Base-by-base conservation (phyloP, 768 basidiomycete species). In the Kwoniella bestiolae region DNA sequence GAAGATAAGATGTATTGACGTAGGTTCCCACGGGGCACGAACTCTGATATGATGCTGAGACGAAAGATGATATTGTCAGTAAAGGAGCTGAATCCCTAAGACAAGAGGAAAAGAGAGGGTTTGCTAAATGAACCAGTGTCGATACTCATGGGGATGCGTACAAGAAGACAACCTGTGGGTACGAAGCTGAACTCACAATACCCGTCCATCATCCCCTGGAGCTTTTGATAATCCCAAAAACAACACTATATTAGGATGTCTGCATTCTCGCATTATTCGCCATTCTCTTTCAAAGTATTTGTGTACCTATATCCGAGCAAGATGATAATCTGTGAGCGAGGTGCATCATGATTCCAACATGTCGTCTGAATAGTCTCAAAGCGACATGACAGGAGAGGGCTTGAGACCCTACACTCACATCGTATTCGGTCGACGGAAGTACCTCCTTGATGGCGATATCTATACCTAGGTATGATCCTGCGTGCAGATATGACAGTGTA, bases 201-300 rank as follows among this genome's bases (percentile, higher is more conserved):
- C 68, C 31, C 78, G 55, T 5, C 71, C 79, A 56, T 78, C 76
- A 0, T 68, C 73, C 3, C 63, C 66, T 35, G 78, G 71, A 16
- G 76, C 77, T 41, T 69, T 74, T 21, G 72, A 75, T 26, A 80
- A 56, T 12, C 95, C 95, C 51, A 98, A 87, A 83, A 93, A 95
- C 56, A 93, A 87, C 41, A 94, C 93, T 68, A 96, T 91, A 76
- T 94, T 93, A 8, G 92, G 91, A 82, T 93, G 94, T 59, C 93
- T 85, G 45, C 90, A 90, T 83, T 93, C 91, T 76, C 87, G 85
- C 93, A 97, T 96, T 31, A 98, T 86, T 31, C 91, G 86, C 92
- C 94, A 96, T 85, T 99, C 95, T n/a, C 95, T 87, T 76, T 95
- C 92, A 80, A 98, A 95, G 83, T 99, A 98, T 82, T 99, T 99